Base-by-base conservation (phyloP, 1,139 yeast species). In the Hansenula sp. region DNA sequence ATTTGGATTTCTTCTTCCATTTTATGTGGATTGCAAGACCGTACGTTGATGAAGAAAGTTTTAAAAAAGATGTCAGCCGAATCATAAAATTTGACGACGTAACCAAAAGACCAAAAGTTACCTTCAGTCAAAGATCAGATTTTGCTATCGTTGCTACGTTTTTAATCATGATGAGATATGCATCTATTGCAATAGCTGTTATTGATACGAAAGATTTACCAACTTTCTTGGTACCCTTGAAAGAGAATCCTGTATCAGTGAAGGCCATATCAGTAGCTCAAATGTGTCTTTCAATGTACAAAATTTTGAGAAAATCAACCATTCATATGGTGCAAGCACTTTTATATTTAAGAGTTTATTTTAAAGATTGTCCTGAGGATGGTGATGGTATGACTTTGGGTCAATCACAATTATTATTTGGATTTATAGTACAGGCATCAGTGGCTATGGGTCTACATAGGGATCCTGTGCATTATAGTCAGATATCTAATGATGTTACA, bases 111-210 rank as follows among this genome's bases (percentile, higher is more conserved):
- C 36, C 31, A 3, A 32, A 20, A 6, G 17, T 37, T n/a, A 28
- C 5, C 11, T 32, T 28, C 14, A 21, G 17, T 18, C 37, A 42
- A 16, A 29, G 45, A 21, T 24, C 38, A 10, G 78, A 73, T 47
- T 52, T 62, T n/a, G 66, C 74, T 2, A 50, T 56, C 14, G 40
- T 71, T 14, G 74, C 75, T 0, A 57, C 60, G 0, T 50, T 74
- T 14, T 50, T 74, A 29, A 41, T 73, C 12, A 55, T 72, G n/a
- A 44, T 74, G 34, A 56, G 78, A 36, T 52, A 72, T 24, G 51
- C 73, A 0, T 69, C 68, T 46, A 49, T 62, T 29, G 48, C 60
- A 4, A 43, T 62, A 2, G 32, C 34, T 28, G 16, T 39, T 41
- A 18, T 29, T 41, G 33, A 48, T 9, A 46, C 49, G n/a, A 34